Conservation (phyloP, 169 alveolate genomes). For the Eimeria praecox region DNA sequence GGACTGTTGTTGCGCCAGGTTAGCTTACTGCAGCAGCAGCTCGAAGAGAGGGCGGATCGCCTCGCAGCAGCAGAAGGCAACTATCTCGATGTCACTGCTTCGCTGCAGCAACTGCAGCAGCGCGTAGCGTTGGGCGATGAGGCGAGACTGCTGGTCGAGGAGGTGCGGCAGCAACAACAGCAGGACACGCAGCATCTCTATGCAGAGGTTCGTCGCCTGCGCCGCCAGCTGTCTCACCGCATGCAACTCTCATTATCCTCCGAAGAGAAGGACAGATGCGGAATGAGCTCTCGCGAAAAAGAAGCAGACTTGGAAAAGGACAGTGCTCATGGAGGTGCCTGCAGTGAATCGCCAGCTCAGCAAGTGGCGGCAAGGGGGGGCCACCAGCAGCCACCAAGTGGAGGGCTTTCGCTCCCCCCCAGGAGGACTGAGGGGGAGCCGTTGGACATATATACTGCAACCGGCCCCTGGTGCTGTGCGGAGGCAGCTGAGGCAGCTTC, state of each 20-base stretch:
- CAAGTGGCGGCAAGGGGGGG: conserved; percentile 3
- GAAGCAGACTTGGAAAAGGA: conserved; percentile 7
- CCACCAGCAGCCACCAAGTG: conserved; percentile 13
- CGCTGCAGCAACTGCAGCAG: conserved; percentile 59
- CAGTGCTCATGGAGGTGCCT: not conserved
- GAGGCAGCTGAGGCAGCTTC: conserved; percentile 54
- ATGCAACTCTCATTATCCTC: not conserved
- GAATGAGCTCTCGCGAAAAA: not conserved
- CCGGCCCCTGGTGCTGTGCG: conserved; percentile 48
- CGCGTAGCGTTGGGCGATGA: conserved; percentile 72
- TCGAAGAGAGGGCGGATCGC: conserved; percentile 67
- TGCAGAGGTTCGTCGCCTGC: conserved; percentile 74
- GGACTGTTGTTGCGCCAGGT: conserved; percentile 64
- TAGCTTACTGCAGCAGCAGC: conserved; percentile 70
- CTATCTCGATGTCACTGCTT: conserved; percentile 55
- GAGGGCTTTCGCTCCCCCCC: conserved; percentile 15
- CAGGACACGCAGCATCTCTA: conserved; percentile 73
- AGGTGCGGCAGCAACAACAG: conserved; percentile 71
- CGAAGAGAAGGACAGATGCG: conserved; percentile 25
- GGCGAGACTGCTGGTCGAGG: conserved; percentile 61
- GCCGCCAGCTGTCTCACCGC: conserved; percentile 58
- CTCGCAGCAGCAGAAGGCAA: conserved; percentile 74
- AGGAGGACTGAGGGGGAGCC: not conserved
- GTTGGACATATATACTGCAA: not conserved
- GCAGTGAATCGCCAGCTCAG: conserved; percentile 14